Base-by-base conservation (phyloP, 2,329 filamentous ascomycete genomes). In the Botrytis cinerea region DNA sequence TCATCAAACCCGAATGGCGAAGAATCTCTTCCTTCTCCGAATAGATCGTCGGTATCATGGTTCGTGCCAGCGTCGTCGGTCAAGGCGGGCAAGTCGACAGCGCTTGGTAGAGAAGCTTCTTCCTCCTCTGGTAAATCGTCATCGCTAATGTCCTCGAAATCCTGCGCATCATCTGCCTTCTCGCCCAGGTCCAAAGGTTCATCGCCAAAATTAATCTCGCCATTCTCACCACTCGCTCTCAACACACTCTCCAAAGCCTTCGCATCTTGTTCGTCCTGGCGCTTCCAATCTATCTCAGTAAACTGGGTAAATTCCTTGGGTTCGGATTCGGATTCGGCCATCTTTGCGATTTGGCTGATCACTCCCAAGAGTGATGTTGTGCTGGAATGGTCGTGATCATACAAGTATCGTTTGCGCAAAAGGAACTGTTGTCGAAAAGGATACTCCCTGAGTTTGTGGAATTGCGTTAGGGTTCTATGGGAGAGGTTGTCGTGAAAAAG, bases 121-220 rank as follows among this genome's bases (percentile, higher is more conserved):
- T 93, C 91, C 76, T 96, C 93, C 10, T 96, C 93, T 18, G 94
- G 92, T 12, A 97, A 87, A 76, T 98, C 95, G 80, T 97, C 94
- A 81, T 98, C 95, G 77, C 92, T 92, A 75, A 98, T 95, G 80
- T 97, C 93, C 80, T 93, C 94, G 78, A 87, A 99, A 80, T 99
- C 96, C 75, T 96, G 84, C 59, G 96, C 96, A 83, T 98, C 93
- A 74, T 94, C 94, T 72, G 94, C 95, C 83, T 99, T 99, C 81
- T 94, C 92, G 10, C 86, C 85, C 76, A 90, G 86, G 76, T 91
- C 90, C 76, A 91, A 87, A 38, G 85, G 81, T 71, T 83, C 83
- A 69, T 84, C 81, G 45, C 86, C 83, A 74, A 89, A 80, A 12
- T 78, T 76, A 45, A 78, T 79, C 46, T 82, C 82, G 73, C 84